phyloP scores from a whole-genome alignment of 1,284 basidiomycete genomes.

The Cryptococcus depauperatus region DNA sequence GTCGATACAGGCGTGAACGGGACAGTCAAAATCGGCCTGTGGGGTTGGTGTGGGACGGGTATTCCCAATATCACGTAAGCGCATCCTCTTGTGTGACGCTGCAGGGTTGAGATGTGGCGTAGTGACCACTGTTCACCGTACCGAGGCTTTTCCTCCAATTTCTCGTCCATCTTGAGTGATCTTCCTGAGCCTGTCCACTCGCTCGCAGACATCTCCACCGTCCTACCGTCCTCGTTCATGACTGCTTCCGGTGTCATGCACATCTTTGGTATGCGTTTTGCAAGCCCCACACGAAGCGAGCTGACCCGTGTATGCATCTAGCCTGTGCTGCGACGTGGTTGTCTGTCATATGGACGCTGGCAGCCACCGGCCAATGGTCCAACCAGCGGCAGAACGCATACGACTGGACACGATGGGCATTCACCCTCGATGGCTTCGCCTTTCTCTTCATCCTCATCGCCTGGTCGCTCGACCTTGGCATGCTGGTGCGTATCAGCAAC shows the following conservation, averaged over 20 bases:
- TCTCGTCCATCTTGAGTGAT: conserved; percentile 5
- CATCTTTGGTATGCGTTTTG: conserved; percentile 24
- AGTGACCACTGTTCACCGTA: conserved; percentile 12
- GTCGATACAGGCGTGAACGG: conserved; percentile 13
- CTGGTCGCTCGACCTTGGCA: conserved; percentile 18
- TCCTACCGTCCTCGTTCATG: conserved; percentile 15
- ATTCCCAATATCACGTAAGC: conserved; percentile 2
- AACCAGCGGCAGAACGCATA: conserved; percentile 14
- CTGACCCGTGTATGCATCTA: background rate
- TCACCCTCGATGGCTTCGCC: conserved; percentile 10
- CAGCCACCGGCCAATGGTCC: conserved; percentile 24
- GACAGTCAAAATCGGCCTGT: conserved; percentile 20
- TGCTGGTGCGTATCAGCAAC: conserved; percentile 11
- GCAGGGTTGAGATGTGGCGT: background rate
- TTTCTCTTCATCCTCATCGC: conserved; percentile 20
- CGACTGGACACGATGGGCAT: conserved; percentile 22
- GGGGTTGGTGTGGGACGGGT: conserved; percentile 27
- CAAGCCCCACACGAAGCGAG: background rate
- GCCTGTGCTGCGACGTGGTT: conserved; percentile 16
- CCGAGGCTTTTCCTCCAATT: conserved; percentile 8
- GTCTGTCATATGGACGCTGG: conserved; percentile 20
- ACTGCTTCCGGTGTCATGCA: conserved; percentile 24
- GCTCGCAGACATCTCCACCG: conserved; percentile 5
- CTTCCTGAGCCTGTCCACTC: conserved; percentile 11
- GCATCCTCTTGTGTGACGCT: background rate